Base-by-base conservation (phyloP, 1,284 basidiomycete genomes). In the Puccinia coronata region DNA sequence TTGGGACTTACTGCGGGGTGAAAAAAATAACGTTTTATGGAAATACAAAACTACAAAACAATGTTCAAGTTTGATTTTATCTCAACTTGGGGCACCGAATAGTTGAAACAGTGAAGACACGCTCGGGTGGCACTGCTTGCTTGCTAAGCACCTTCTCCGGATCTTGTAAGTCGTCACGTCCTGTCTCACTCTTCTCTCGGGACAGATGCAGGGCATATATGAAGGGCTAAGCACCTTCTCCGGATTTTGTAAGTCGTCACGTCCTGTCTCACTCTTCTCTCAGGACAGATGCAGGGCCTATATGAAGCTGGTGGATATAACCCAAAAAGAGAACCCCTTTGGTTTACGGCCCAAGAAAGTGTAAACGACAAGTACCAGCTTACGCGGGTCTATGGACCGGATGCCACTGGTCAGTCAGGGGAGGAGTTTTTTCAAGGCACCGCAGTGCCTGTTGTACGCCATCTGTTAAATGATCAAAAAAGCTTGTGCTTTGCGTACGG, bases 401-500 rank as follows among this genome's bases (percentile, higher is more conserved):
- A 73, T 49, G 79, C 51, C 8, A 73, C 51, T 20, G 96, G 98
- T n/a, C n/a, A n/a, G n/a, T n/a, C n/a, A n/a, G n/a, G n/a, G 86
- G 88, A 90, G 0, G 90, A 92, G 3, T 98, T 98, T 87, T 99
- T 98, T 87, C 88, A 89, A 9, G 90, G 91, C 70, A 98, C 95
- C 0, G 95, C 95, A 0, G 89, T 98, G 2, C 96, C 96, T 0
- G 89, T 98, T 8, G 93, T 98, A 14, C 89, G 90, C 67, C 92
- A 93, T 84, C 89, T 95, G 0, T 88, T 98, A 2, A 18, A 71
- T 16, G 93, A 86, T 31, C 82, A 96, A 84, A 97, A 94, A 85
- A 93, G 93, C 2, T 88, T 99, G n/a, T 88, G 98, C 31, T 99
- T 99, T 85, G 92, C 96, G 0, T 99, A 99, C 84, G 97, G 97